A percentile compares a stretch with the other conserved stretches of the same genome.
Evolutionary conservation across 2,329 filamentous ascomycete genomes (phyloP).

Genomic region (Stagonosporopsis rhizophila): DNA sequence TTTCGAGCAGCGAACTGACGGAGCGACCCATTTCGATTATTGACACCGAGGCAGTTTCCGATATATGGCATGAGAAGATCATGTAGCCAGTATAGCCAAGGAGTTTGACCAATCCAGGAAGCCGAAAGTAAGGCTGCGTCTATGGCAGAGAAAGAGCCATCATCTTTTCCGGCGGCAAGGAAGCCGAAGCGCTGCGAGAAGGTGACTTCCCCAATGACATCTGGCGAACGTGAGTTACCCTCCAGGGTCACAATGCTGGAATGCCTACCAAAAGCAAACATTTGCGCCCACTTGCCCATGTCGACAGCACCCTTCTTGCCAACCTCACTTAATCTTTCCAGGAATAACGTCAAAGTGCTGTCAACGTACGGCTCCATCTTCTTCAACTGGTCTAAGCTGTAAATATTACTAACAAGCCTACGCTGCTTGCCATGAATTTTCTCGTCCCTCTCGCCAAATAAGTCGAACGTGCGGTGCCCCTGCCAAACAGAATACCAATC

Average conservation of each 20-base stretch:
- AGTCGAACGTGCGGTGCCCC: conserved; percentile 17
- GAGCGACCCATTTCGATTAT: conserved; percentile 43
- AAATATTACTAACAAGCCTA: conserved; percentile 36
- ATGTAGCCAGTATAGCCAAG: conserved; percentile 46
- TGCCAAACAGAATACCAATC: conserved; percentile 29
- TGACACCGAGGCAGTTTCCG: conserved; percentile 47
- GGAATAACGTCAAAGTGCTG: conserved; percentile 17
- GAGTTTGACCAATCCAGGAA: conserved; percentile 50
- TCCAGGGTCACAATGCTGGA: no score
- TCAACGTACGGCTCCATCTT: conserved; percentile 50
- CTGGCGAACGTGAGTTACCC: conserved; percentile 18
- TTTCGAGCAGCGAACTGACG: conserved; percentile 38
- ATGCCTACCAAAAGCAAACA: conserved; percentile 49
- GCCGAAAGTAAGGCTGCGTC: conserved; percentile 42
- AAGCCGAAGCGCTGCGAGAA: conserved; percentile 51
- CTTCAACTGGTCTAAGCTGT: conserved; percentile 46
- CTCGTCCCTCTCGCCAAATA: conserved; percentile 23
- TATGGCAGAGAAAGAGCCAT: conserved; percentile 47
- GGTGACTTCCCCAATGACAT: conserved; percentile 53
- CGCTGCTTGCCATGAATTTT: conserved; percentile 23
- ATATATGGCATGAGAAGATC: conserved; percentile 47
- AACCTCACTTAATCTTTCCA: conserved; percentile 8
- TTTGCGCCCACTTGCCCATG: conserved; percentile 50
- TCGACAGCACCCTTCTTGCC: conserved; percentile 28
- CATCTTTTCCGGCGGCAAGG: conserved; percentile 45